Evolutionary conservation across 352 stramenopile species (phyloP).

Genomic region (Globisporangium perplexum): DNA sequence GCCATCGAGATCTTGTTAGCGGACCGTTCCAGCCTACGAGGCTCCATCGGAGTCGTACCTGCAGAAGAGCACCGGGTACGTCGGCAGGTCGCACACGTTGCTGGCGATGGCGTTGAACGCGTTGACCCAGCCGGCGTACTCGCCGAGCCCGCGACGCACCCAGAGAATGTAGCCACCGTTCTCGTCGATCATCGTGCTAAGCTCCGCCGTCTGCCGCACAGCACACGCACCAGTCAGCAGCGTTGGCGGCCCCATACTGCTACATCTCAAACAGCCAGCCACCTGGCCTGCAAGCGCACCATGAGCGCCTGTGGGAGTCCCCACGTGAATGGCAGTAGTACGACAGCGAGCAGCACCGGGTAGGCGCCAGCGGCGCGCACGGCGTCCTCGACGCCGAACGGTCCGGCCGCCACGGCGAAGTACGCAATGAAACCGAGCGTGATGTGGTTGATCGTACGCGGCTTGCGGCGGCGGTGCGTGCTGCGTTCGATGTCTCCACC

Average conservation of each 20-base stretch:
- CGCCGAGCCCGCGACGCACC: slow-evolving; percentile 72
- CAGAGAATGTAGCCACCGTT: slow-evolving; percentile 85
- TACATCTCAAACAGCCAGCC: no score
- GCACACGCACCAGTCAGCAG: neutral
- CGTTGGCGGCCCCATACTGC: no score
- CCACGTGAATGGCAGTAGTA: slow-evolving; percentile 79
- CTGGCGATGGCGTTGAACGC: slow-evolving; percentile 81
- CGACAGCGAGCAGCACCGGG: slow-evolving; percentile 62
- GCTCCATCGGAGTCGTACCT: slow-evolving; percentile 16
- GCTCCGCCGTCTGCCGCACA: slow-evolving; percentile 47
- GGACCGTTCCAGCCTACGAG: no score
- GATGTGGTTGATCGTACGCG: slow-evolving; percentile 76
- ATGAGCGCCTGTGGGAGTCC: slow-evolving; percentile 79
- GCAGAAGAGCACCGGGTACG: slow-evolving; percentile 82
- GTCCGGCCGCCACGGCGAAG: slow-evolving; percentile 71
- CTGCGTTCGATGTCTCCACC: slow-evolving; percentile 1
- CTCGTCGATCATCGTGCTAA: slow-evolving; percentile 83
- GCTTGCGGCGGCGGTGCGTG: slow-evolving; percentile 23
- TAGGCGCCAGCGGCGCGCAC: slow-evolving; percentile 66
- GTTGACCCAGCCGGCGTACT: slow-evolving; percentile 82
- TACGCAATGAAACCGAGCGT: slow-evolving; percentile 83
- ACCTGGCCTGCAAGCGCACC: slow-evolving; percentile 15
- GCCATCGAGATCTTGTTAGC: neutral
- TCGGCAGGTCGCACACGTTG: slow-evolving; percentile 82
- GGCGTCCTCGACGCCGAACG: slow-evolving; percentile 76